Evolutionary conservation across 805 yeast species (phyloP), one percentile per base, ranked within the genome.

Genomic region (Maudiozyma pseudohumilis): DNA sequence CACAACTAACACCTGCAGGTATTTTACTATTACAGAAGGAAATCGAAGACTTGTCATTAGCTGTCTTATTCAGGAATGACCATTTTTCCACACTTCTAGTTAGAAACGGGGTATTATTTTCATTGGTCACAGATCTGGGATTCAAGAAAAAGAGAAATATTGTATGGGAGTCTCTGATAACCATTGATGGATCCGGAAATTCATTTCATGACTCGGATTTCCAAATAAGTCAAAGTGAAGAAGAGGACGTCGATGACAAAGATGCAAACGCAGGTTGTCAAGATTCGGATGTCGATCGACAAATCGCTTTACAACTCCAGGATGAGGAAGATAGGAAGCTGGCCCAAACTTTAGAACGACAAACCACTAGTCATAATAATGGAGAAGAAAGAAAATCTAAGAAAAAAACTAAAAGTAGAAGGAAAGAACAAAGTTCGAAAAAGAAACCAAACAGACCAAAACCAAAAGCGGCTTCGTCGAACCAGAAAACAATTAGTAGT

Each of bases 1-100:
- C 94, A 0, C 96, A 88, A 52, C 60, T 88, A 49, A 83, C 96
- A 0, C 61, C 60, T 1, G 55, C 61, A 29, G 97, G 97, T 0
- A 53, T 83, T 12, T 36, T 52, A 1, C 58, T 60, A 30, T 52
- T 83, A 44, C 59, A 63, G 41, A 52, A 58, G 2, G 49, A 63
- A 2, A 53, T 82, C 15, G 48, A 52, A 1, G 64, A 69, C 6
- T 75, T 75, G 29, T 68, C 75, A n/a, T 66, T 80, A 36, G 70
- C 77, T 1, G 74, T 89, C 0, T 72, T 89, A 43, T 89, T 89
- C 64, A 69, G 96, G 51, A 89, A 89, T 59, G 87, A 89, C 59
- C 96, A 89, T 59, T 88, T 85, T 60, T 72, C 75, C 43, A 85
- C 96, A 0, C 53, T 87, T 10, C 71, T 56, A 40, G 77, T 77